Conservation (phyloP, 2,329 filamentous ascomycete genomes). For the Alternaria metachromatica region DNA sequence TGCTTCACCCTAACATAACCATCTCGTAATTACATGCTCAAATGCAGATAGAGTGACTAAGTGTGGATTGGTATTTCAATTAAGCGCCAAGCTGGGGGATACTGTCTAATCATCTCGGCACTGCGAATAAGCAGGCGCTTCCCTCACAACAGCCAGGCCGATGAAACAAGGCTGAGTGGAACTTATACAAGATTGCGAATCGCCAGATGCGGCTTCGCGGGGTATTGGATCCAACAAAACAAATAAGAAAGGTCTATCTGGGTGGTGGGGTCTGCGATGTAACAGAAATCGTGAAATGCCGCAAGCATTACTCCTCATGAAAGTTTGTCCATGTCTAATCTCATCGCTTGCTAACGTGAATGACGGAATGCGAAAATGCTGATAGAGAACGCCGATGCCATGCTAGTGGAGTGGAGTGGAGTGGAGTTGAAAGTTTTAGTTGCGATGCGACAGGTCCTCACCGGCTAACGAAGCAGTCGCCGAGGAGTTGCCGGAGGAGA, state of each 20-base stretch:
- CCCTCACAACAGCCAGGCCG: slow-evolving; percentile 21
- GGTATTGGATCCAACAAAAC: slow-evolving; percentile 45
- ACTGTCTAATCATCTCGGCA: slow-evolving; percentile 31
- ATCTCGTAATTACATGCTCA: slow-evolving; percentile 40
- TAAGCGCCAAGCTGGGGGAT: slow-evolving; percentile 43
- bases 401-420: slow-evolving; percentile 30
- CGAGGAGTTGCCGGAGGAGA: slow-evolving; percentile 77
- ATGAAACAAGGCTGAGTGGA: slow-evolving; percentile 35
- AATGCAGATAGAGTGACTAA: background rate
- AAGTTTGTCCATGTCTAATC: slow-evolving; percentile 36
- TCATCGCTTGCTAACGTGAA: slow-evolving; percentile 45
- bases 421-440: slow-evolving; percentile 22
- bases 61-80: slow-evolving; percentile 36
- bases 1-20: slow-evolving; percentile 22
- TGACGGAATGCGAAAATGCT: slow-evolving; percentile 39
- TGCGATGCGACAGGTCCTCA: slow-evolving; percentile 49
- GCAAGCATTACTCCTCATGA: slow-evolving; percentile 32
- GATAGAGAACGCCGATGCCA: slow-evolving; percentile 39
- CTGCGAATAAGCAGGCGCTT: slow-evolving; percentile 39
- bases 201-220: slow-evolving; percentile 36
- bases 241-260: slow-evolving; percentile 37
- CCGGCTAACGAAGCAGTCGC: slow-evolving; percentile 79
- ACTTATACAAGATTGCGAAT: slow-evolving; percentile 45
- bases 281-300: slow-evolving; percentile 41
- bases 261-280: slow-evolving; percentile 14